These are phyloP conservation scores for Trichothecium sympodiale DNA, from an alignment of 2,329 filamentous ascomycete genomes.

Conservation along the genomic window DNA sequence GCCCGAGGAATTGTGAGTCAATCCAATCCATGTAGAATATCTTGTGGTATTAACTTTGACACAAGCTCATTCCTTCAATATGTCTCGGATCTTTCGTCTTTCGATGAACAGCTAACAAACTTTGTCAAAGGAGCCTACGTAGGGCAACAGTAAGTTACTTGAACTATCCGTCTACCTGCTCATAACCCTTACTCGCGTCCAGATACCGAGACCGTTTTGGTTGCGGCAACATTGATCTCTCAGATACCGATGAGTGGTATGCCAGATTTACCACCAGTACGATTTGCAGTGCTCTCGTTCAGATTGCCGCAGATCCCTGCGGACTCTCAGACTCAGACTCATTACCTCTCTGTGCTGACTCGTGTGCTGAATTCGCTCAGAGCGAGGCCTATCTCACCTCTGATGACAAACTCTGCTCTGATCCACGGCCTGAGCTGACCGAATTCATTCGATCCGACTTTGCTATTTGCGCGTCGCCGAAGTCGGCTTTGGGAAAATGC, in stretches of 20 bases:
- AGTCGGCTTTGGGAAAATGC: conserved; percentile 67
- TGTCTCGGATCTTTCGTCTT: conserved; percentile 65
- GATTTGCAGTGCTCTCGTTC: conserved; percentile 87
- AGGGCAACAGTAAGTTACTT: conserved; percentile 62
- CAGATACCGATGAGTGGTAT: conserved; percentile 72
- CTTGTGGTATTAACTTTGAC: conserved; percentile 11
- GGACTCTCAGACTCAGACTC: conserved; percentile 51
- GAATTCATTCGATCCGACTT: conserved; percentile 85
- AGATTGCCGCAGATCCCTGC: conserved; percentile 70
- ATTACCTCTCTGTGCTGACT: conserved; percentile 74
- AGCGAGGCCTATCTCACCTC: conserved; percentile 80
- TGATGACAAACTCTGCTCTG: conserved; percentile 61
- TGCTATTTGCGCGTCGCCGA: conserved; percentile 74
- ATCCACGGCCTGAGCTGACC: conserved; percentile 52
- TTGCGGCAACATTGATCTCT: conserved; percentile 65
- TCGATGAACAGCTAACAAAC: conserved; percentile 61
- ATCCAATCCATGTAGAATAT: too few species aligned
- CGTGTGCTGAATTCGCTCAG: conserved; percentile 76
- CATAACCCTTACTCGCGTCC: not conserved
- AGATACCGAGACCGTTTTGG: conserved; percentile 79
- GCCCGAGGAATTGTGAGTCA: conserved; percentile 52
- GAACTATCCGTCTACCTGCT: too few species aligned
- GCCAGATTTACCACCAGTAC: conserved; percentile 87
- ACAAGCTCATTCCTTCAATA: conserved; percentile 71
- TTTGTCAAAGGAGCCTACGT: conserved; percentile 71